Evolutionary conservation across 805 yeast genomes (phyloP), one percentile per base, ranked within the genome.

Genomic region (Ogataea saltuana): DNA sequence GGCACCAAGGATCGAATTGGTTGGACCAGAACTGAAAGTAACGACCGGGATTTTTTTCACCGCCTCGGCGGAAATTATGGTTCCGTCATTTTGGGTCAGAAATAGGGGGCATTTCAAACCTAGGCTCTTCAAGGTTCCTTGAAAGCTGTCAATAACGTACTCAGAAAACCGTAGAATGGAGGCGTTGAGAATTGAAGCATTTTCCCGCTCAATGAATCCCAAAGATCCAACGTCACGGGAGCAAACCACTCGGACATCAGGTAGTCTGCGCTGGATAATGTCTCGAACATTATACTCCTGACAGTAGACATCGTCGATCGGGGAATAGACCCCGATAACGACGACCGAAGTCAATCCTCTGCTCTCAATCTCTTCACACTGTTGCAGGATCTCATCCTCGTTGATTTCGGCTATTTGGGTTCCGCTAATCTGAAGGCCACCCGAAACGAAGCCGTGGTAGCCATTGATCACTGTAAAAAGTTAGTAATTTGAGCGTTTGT

Each of bases 21-120:
- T 73, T 2, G 76, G 70, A 27, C 78, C 77, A 4, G 76, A 71
- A 6, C 72, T 65, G 51, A 72, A 72, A 1, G 77, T 72, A 32
- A 66, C 58, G 20, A 73, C 71, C 13, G 77, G 77, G 1, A 61
- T 51, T 26, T 55, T 53, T 32, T 61, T 45, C 2, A 71, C 75
- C 16, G 69, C 73, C 11, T 52, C 47, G 5, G 67, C 64, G 2
- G 72, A 56, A 4, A 71, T 51, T 7, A 72, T 66, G 1, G 78
- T 72, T 6, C 77, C 78, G 45, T 73, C 76, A 51, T 73, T 73
- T 53, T 72, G 77, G 5, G 76, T 70, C 22, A 57, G 41, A 6
- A 70, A 55, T 3, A 73, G 55, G 4, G 72, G 69, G 51, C 72
- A 66, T 1, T 52, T 40, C 10, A 71, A 50, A 0, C 69, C 71